These are phyloP conservation scores for Schizopora paradoxa DNA, from an alignment of 1,284 basidiomycete genomes.

Conservation along the genomic window DNA sequence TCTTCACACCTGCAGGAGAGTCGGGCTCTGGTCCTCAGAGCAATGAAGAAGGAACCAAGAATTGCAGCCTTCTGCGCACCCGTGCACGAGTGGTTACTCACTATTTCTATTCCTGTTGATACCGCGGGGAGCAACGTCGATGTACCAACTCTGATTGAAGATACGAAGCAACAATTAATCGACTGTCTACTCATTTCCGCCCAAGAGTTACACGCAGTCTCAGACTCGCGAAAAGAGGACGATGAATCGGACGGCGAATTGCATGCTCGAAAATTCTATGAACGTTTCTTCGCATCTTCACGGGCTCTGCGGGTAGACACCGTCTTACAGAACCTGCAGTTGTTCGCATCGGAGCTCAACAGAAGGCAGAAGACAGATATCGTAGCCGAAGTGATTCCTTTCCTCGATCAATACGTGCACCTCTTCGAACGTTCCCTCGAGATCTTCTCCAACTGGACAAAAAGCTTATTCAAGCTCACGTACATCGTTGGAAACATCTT, in stretches of 20 bases:
- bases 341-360: conserved; percentile 2
- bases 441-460: conserved; percentile 61
- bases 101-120: not conserved
- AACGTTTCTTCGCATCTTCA: not conserved
- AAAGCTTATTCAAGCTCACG: conserved; percentile 79
- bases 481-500: conserved; percentile 76
- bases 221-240: too few relatives aligned
- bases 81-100: not conserved
- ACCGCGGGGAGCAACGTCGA: not conserved
- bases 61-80: conserved; percentile 6
- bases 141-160: too few relatives aligned
- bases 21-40: too few relatives aligned
- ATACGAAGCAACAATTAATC: conserved; percentile 3
- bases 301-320: conserved; percentile 25
- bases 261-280: conserved; percentile 1
- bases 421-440: conserved; percentile 52
- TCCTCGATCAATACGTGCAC: conserved; percentile 54
- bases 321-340: conserved; percentile 30
- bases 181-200: conserved; percentile 7
- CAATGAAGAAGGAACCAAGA: too few relatives aligned
- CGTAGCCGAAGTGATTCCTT: conserved; percentile 52
- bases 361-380: not conserved
- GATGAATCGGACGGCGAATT: not conserved
- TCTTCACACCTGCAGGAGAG: too few relatives aligned
- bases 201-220: conserved; percentile 7